Evolutionary conservation across 345 rosid genomes (phyloP).

Genomic region (Camelina sativa): DNA sequence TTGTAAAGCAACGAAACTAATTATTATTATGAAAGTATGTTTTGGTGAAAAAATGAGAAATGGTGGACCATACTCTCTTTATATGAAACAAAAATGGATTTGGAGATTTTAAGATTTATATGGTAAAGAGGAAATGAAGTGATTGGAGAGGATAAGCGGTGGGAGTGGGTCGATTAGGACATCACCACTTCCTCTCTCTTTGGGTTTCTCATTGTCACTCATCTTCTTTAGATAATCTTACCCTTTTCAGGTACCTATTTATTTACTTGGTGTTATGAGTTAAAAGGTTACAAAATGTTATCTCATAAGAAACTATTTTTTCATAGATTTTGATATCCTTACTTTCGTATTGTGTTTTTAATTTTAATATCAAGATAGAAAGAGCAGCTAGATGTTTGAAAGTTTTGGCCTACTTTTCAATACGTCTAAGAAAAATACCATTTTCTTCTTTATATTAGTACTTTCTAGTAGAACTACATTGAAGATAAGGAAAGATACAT

Average conservation of each 20-base stretch:
- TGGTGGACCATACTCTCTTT: constrained; percentile 38
- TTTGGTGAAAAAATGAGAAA: background rate
- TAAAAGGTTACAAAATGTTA: no score
- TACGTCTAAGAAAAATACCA: background rate
- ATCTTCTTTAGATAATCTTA: constrained; percentile 41
- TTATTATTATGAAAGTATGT: background rate
- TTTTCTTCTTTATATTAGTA: background rate
- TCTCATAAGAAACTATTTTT: no score
- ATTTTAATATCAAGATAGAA: background rate
- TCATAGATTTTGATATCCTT: background rate
- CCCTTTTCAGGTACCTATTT: background rate
- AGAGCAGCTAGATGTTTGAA: background rate
- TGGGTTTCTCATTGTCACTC: constrained; percentile 43
- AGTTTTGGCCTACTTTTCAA: background rate
- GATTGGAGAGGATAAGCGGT: constrained; percentile 45
- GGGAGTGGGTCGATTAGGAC: constrained; percentile 44
- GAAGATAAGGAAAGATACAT: background rate
- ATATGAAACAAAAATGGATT: constrained; percentile 3
- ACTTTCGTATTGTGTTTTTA: background rate
- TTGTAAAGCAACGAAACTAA: no score
- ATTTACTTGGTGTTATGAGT: no score
- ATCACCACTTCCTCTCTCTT: constrained; percentile 23
- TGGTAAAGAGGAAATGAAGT: constrained; percentile 37
- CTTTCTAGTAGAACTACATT: background rate
- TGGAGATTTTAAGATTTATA: constrained; percentile 21